Conservation (phyloP, 805 yeast species). For the Pichia pseudocactophila region DNA sequence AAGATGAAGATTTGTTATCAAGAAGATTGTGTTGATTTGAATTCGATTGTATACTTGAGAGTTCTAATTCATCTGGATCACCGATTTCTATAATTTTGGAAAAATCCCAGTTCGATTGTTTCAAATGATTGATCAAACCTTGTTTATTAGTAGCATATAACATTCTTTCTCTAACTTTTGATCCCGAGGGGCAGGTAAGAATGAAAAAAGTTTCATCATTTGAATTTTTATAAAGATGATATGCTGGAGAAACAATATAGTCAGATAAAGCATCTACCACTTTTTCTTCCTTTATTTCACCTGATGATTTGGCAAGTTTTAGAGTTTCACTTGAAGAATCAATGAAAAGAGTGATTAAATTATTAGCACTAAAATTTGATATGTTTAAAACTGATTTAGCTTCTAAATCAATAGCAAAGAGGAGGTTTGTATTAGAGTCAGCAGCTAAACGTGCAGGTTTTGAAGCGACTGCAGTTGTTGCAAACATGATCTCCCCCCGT, state of each 20-base stretch:
- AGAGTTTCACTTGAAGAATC: conserved; percentile 6
- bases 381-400: background rate
- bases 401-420: conserved; percentile 4
- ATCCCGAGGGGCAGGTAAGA: conserved; percentile 84
- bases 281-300: background rate
- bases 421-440: conserved; percentile 3
- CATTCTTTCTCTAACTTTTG: conserved; percentile 88
- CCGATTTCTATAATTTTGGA: conserved; percentile 58
- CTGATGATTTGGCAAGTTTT: background rate
- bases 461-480: conserved; percentile 32
- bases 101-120: conserved; percentile 30
- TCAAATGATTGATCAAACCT: conserved; percentile 47
- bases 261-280: background rate
- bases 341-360: conserved; percentile 1
- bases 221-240: conserved; percentile 10
- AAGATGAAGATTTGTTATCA: conserved; percentile 3
- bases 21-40: background rate
- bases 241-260: conserved; percentile 1
- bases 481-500: conserved; percentile 29
- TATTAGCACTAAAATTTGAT: background rate
- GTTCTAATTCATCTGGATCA: conserved; percentile 59
- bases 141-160: conserved; percentile 75
- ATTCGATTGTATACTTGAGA: conserved; percentile 32
- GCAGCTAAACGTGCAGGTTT: conserved; percentile 2
- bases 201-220: conserved; percentile 42